These are phyloP conservation scores for Saccharomycopsis fodiens DNA, from an alignment of 805 yeast species.

Conservation along the genomic window DNA sequence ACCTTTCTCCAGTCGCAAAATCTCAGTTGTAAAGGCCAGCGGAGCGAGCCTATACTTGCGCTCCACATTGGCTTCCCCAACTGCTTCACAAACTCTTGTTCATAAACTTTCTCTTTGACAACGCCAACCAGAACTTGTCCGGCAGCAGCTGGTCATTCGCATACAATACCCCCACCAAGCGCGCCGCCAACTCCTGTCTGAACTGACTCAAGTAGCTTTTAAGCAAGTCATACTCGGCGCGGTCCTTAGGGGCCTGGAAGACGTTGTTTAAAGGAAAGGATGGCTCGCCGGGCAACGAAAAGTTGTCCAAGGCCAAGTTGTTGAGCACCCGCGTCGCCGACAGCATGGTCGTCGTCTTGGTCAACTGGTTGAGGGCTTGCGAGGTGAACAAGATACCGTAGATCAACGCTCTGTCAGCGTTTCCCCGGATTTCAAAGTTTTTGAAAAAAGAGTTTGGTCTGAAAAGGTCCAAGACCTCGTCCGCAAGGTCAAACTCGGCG, in stretches of 20 bases:
- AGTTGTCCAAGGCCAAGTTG: constrained; percentile 79
- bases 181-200: constrained; percentile 84
- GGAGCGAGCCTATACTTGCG: too few species aligned
- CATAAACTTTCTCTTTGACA: constrained; percentile 93
- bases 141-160: constrained; percentile 53
- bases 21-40: too few species aligned
- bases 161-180: constrained; percentile 71
- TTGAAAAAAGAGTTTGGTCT: constrained; percentile 95
- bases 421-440: constrained; percentile 94
- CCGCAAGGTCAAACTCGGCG: constrained; percentile 80
- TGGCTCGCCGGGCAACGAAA: constrained; percentile 90
- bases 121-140: constrained; percentile 92
- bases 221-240: constrained; percentile 70
- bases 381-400: constrained; percentile 89
- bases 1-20: too few species aligned
- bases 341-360: constrained; percentile 37
- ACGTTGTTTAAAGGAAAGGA: constrained; percentile 83
- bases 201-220: constrained; percentile 82
- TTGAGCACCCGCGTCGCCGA: constrained; percentile 68
- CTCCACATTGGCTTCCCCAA: too few species aligned
- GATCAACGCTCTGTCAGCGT: constrained; percentile 85
- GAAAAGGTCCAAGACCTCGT: constrained; percentile 84
- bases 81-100: constrained; percentile 81
- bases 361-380: constrained; percentile 68
- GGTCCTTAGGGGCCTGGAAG: constrained; percentile 68